A percentile compares a stretch with the other conserved stretches of the same genome.
These are phyloP conservation scores for Ophiostoma triangulosporum DNA, from an alignment of 2,329 filamentous ascomycete genomes.

Conservation along the genomic window DNA sequence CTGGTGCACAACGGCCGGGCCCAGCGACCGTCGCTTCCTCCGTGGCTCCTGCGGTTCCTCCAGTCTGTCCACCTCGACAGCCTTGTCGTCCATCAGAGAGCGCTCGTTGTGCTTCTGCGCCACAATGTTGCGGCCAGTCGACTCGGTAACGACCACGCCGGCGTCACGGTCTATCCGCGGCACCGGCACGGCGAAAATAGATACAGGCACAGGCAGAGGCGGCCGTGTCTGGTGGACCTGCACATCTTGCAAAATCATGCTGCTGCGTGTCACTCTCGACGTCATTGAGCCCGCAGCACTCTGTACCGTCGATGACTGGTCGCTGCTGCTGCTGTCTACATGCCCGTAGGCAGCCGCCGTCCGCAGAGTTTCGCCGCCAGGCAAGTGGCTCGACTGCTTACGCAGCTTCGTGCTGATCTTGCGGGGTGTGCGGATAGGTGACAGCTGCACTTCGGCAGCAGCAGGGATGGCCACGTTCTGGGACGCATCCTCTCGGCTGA, in stretches of 20 bases:
- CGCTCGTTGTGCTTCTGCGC: conserved; percentile 5
- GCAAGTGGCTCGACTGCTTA: conserved; percentile 31
- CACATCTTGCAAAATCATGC: neutral
- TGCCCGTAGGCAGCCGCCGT: neutral
- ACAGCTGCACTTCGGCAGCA: conserved; percentile 3
- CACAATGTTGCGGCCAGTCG: neutral
- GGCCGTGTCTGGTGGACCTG: conserved; percentile 7
- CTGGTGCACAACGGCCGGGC: conserved; percentile 8
- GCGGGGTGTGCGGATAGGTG: conserved; percentile 12
- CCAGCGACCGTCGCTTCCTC: conserved; percentile 3
- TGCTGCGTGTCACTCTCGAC: neutral
- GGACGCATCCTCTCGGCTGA: neutral
- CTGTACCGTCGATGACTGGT: neutral
- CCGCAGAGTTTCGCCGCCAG: conserved; percentile 18
- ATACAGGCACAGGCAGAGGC: neutral
- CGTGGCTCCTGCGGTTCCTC: neutral
- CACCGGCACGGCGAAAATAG: neutral
- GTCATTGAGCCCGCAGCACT: neutral
- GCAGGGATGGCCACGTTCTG: neutral
- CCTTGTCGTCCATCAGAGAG: neutral
- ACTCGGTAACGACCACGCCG: neutral
- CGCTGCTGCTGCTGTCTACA: neutral
- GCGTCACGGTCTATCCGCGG: neutral
- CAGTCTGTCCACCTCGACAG: neutral
- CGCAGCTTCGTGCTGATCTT: conserved; percentile 40